Evolutionary conservation across 805 yeast genomes (phyloP).

Genomic region (Candida multigemmis): DNA sequence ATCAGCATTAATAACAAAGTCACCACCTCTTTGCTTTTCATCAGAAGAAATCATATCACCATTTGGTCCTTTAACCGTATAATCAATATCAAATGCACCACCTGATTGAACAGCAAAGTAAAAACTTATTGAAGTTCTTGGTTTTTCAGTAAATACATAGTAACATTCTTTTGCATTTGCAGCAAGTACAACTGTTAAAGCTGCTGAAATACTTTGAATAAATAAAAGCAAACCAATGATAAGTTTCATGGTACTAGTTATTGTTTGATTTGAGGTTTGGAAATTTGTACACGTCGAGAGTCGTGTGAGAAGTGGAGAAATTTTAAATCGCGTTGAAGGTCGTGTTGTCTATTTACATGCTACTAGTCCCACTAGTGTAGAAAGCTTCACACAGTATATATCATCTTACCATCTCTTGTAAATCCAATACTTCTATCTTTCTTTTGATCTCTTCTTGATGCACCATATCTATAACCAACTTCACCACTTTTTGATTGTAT

Average conservation of each 20-base stretch:
- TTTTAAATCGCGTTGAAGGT: not conserved
- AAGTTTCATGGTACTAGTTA: not conserved
- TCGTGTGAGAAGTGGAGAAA: not conserved
- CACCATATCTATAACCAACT: conserved; percentile 90
- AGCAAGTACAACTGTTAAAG: conserved; percentile 66
- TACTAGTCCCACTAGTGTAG: too few relatives aligned
- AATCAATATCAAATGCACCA: conserved; percentile 74
- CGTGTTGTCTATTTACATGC: not conserved
- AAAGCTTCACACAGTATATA: conserved; percentile 16
- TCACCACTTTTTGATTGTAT: conserved; percentile 71
- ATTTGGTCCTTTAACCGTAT: conserved; percentile 50
- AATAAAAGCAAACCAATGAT: not conserved
- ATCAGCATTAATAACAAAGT: conserved; percentile 61
- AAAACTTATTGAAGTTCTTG: conserved; percentile 55
- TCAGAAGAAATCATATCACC: conserved; percentile 45
- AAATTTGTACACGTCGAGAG: not conserved
- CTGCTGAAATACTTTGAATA: conserved; percentile 33
- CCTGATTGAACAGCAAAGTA: conserved; percentile 81
- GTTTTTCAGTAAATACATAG: conserved; percentile 56
- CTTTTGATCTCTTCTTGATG: conserved; percentile 79
- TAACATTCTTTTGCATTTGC: conserved; percentile 70
- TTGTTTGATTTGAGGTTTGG: not conserved
- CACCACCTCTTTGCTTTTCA: conserved; percentile 67
- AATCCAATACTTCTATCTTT: conserved; percentile 71
- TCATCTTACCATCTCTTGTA: conserved; percentile 58